These are phyloP conservation scores for Saccharomycopsis lassenensis DNA, from an alignment of 805 yeast species.

Conservation along the genomic window DNA sequence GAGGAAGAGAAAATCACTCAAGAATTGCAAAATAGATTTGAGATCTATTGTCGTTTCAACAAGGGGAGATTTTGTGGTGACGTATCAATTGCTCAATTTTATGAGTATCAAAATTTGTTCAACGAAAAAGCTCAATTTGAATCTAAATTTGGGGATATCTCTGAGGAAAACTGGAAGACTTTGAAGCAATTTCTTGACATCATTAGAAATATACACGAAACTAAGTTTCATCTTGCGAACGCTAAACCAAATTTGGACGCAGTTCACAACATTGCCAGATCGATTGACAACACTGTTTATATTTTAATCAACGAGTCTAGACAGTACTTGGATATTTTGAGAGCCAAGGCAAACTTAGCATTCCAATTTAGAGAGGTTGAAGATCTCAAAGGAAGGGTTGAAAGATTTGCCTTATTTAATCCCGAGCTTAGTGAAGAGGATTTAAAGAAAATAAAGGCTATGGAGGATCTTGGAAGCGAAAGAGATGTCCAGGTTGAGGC, in stretches of 20 bases:
- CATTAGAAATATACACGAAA: conserved; percentile 23
- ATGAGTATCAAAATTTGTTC: no score
- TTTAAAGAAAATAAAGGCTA: no score
- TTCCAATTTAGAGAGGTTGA: conserved; percentile 43
- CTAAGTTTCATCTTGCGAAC: conserved; percentile 6
- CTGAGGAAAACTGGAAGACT: conserved; percentile 13
- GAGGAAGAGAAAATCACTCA: no score
- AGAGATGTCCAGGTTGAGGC: no score
- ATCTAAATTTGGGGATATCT: no score
- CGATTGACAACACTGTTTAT: conserved; percentile 31
- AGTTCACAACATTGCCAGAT: conserved; percentile 5
- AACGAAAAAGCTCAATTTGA: no score
- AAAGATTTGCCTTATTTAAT: conserved; percentile 15
- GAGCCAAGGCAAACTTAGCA: conserved; percentile 47
- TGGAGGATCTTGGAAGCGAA: no score
- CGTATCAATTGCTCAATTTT: no score
- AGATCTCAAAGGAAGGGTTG: conserved; percentile 24
- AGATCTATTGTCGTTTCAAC: no score
- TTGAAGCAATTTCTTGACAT: conserved; percentile 22
- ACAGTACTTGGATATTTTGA: conserved; percentile 43
- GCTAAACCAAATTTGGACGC: conserved; percentile 7
- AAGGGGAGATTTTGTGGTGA: no score
- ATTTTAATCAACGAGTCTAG: conserved; percentile 49
- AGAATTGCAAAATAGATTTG: no score
- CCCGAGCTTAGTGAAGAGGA: conserved; percentile 18